Percentiles rank a stretch among this genome's conserved stretches.
These are phyloP conservation scores for Symbiodinium natans DNA, from an alignment of 73 alveolate species.

Conservation along the genomic window DNA sequence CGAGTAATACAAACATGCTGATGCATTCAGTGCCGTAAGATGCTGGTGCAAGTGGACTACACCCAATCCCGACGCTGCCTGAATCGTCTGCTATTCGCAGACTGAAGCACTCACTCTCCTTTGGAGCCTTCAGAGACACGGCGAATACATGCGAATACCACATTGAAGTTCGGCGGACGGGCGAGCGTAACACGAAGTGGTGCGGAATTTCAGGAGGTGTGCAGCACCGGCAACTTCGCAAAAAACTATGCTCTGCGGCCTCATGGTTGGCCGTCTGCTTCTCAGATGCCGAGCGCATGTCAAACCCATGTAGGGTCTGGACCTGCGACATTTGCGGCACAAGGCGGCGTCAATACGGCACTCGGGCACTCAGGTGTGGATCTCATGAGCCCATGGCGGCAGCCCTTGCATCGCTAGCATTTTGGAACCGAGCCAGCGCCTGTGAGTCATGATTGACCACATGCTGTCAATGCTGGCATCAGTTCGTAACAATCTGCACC, in stretches of 20 bases:
- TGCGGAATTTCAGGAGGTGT: background rate
- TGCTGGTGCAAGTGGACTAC: too few species aligned
- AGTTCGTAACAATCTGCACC: too few species aligned
- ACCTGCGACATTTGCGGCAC: background rate
- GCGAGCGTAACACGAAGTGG: background rate
- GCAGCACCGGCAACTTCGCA: too few species aligned
- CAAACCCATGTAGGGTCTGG: slow-evolving; percentile 81
- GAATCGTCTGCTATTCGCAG: slow-evolving; percentile 63
- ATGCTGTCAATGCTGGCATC: too few species aligned
- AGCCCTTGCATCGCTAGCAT: slow-evolving; percentile 76
- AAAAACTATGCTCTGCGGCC: background rate
- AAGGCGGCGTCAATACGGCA: background rate
- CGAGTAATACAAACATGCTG: too few species aligned
- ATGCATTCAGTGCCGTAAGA: too few species aligned
- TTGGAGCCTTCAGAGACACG: slow-evolving; percentile 39
- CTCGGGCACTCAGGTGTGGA: too few species aligned
- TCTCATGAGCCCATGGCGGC: slow-evolving; percentile 23
- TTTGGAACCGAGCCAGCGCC: slow-evolving; percentile 78
- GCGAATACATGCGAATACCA: background rate
- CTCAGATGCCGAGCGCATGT: slow-evolving; percentile 86
- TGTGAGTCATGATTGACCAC: too few species aligned
- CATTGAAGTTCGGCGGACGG: too few species aligned
- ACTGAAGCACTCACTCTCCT: slow-evolving; percentile 74
- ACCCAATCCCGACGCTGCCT: slow-evolving; percentile 1
- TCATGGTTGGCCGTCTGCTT: slow-evolving; percentile 71